Evolutionary conservation across 768 basidiomycete genomes (phyloP), one percentile per base, ranked within the genome.

Genomic region (Mycena galericulata): DNA sequence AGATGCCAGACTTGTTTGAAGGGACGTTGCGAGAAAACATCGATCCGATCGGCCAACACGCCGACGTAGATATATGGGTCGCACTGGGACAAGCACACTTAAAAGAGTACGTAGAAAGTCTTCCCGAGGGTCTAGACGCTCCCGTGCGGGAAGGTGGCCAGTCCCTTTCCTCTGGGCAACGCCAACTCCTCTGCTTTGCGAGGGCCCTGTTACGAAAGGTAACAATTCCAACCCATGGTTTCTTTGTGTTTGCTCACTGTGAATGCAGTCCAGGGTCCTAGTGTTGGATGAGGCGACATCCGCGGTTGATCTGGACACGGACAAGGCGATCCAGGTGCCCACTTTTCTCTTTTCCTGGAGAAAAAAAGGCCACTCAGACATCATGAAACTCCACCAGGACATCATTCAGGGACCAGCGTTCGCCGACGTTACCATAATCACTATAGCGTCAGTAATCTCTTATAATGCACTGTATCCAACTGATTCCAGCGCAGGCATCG

Each of bases 251-350:
- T 9, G 36, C 43, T 63, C 66, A 58, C 53, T 51, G 55, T 71
- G 20, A 32, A 67, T 29, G 38, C 66, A 92, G 88, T 89, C 93
- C 20, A 96, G 91, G 79, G 91, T 98, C 40, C 83, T 98, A 8
- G 94, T 98, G 1, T 83, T 98, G n/a, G 97, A 98, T 75, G 97
- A 98, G 88, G 93, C 95, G 3, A 97, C 95, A 7, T 94, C 91
- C 40, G 94, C 95, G 22, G 94, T 97, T 55, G 96, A 97, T 78
- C 82, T 96, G 36, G 94, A 97, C 75, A 97, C 95, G 11, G 96
- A 97, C 76, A 87, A 87, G 64, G 92, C 92, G 30, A 93, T 97
- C 69, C 96, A 98, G 81, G 65, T 66, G 17, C 24, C 10, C 20
- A 50, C 8, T 11, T 34, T 22, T 2, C n/a, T n/a, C n/a, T n/a